Conservation (phyloP, 2,329 filamentous ascomycete species). For the Neofusicoccum ribis region DNA sequence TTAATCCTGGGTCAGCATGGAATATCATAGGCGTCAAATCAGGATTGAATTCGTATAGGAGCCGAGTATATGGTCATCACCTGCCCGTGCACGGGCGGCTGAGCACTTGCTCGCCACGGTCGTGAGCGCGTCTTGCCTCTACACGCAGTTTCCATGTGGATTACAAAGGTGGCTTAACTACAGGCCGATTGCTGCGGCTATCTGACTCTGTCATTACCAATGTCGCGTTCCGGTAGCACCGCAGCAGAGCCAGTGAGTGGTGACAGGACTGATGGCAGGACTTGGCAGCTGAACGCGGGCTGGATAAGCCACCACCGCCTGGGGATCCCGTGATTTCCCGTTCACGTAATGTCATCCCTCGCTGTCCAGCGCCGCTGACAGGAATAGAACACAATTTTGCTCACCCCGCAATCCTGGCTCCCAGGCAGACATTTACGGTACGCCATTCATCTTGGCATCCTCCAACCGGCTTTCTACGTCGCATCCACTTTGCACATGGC, state of each 20-base stretch:
- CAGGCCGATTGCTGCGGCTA: background rate
- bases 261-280: background rate
- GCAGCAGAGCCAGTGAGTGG: background rate
- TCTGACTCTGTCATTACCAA: background rate
- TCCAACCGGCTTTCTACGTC: background rate
- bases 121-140: no score
- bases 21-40: background rate
- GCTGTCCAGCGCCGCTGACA: background rate
- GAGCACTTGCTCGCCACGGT: no score
- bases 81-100: no score
- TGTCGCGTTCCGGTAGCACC: background rate
- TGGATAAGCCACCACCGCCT: background rate
- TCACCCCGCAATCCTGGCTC: background rate
- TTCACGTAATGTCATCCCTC: background rate
- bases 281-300: slow-evolving; percentile 7
- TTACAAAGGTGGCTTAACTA: background rate
- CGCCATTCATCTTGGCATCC: background rate
- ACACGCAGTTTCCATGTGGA: background rate
- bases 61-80: no score
- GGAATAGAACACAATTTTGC: background rate
- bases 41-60: background rate
- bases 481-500: background rate
- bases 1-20: background rate
- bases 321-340: background rate
- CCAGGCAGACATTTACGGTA: background rate